Conservation (phyloP, 257 asterid genomes). For the Capsicum rhomboideum region DNA sequence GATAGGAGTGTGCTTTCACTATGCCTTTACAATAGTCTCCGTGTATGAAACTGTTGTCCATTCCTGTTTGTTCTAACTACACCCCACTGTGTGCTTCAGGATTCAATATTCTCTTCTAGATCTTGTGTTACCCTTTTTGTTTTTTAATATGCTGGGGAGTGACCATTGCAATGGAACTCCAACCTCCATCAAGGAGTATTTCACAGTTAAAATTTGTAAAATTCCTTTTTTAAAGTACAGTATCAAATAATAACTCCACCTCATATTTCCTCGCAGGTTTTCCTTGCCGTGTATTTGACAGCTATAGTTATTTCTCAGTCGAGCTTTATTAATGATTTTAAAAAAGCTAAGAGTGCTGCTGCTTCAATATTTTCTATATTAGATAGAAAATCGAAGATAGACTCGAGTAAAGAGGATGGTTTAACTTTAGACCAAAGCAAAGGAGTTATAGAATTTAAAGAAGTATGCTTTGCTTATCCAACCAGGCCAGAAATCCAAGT, state of each 20-base stretch:
- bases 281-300: conserved; percentile 48
- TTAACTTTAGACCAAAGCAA: conserved; percentile 21
- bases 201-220: too few relatives aligned
- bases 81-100: too few relatives aligned
- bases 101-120: too few relatives aligned
- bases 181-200: too few relatives aligned
- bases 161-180: too few relatives aligned
- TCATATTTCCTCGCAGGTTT: conserved; percentile 27
- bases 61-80: too few relatives aligned
- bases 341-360: conserved; percentile 46
- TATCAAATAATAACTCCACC: neutral
- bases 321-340: conserved; percentile 51
- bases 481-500: conserved; percentile 45
- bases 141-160: too few relatives aligned
- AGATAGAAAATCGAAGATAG: conserved; percentile 50
- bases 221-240: too few relatives aligned
- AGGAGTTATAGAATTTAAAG: conserved; percentile 49
- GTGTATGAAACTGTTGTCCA: too few relatives aligned
- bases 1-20: too few relatives aligned
- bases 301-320: conserved; percentile 50
- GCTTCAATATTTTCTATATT: conserved; percentile 49
- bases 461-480: conserved; percentile 50
- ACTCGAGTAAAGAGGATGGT: conserved; percentile 50
- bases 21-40: too few relatives aligned
- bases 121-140: too few relatives aligned